Evolutionary conservation across 2,329 filamentous ascomycete genomes (phyloP), one percentile per base, ranked within the genome.

Genomic region (Trichoderma lentiforme): DNA sequence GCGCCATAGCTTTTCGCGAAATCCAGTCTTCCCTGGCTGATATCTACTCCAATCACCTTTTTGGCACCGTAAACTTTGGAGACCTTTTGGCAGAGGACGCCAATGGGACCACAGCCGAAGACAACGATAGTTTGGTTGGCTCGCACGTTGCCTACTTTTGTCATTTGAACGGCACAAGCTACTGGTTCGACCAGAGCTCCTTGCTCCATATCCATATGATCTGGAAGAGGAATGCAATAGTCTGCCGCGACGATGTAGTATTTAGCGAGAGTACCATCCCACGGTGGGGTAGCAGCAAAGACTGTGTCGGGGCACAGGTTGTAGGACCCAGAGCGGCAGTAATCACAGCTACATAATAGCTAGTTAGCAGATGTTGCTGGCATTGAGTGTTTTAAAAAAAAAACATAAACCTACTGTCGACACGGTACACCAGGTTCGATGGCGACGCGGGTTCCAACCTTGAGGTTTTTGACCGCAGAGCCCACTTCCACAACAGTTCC

Each of bases 101-200:
- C 85, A n/a, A 87, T 84, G 1, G 84, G 83, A 0, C 85, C 84
- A 53, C 82, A 84, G 1, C 85, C 85, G 71, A 86, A 83, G 3
- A 87, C 82, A 0, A 85, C 79, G 2, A 86, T 81, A 0, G 79
- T 83, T 73, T 85, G 81, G 18, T 81, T 79, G 3, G 78, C 77
- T 18, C 76, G 76, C 14, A 86, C 76, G 6, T 82, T 78, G 0
- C 80, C 84, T 1, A 81, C 78, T 65, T 82, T 82, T n/a, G 43
- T 47, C 43, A 47, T 47, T 47, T 47, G 43, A 3, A 47, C 43
- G 8, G 43, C 43, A 15, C 43, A 47, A 47, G 43, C 43, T 11
- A 47, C 43, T 47, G 43, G 43, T 21, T 47, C 43, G 18, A 47
- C 43, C 4, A 47, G 4, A 21, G 43, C 43, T 2, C 43, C 43